Percentiles rank a stretch among this genome's conserved stretches.
Conservation (phyloP, 176 grass and related monocot genomes). For the Paspalum vaginatum region DNA sequence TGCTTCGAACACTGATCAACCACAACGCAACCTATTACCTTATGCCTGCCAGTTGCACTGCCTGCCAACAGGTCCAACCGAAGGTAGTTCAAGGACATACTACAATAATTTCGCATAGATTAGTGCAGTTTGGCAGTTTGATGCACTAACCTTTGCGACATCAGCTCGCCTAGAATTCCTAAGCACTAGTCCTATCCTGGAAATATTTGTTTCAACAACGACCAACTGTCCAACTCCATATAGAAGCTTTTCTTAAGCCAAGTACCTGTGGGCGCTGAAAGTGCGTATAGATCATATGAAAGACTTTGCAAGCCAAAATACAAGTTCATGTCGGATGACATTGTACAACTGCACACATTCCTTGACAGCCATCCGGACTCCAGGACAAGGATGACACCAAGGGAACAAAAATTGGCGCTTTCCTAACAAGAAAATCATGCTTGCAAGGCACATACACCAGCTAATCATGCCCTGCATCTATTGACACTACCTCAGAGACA, state of each 20-base stretch:
- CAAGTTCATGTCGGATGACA: not conserved
- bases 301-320: not conserved
- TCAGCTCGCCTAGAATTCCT: not conserved
- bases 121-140: not conserved
- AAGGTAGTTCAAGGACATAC: not conserved
- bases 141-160: not conserved
- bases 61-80: not conserved
- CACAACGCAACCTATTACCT: slow-evolving; percentile 3
- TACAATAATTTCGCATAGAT: not conserved
- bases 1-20: not conserved
- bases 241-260: too few relatives aligned
- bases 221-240: not conserved
- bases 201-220: not conserved
- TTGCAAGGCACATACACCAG: not conserved
- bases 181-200: not conserved
- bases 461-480: not conserved
- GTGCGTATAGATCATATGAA: not conserved
- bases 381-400: not conserved
- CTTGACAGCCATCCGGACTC: not conserved
- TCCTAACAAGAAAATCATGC: slow-evolving; percentile 21
- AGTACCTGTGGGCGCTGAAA: not conserved
- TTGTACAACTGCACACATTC: not conserved
- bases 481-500: not conserved
- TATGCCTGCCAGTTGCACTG: not conserved
- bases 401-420: not conserved